Evolutionary conservation across 208 protist genomes (phyloP).

Genomic region (Phytomonas francai): DNA sequence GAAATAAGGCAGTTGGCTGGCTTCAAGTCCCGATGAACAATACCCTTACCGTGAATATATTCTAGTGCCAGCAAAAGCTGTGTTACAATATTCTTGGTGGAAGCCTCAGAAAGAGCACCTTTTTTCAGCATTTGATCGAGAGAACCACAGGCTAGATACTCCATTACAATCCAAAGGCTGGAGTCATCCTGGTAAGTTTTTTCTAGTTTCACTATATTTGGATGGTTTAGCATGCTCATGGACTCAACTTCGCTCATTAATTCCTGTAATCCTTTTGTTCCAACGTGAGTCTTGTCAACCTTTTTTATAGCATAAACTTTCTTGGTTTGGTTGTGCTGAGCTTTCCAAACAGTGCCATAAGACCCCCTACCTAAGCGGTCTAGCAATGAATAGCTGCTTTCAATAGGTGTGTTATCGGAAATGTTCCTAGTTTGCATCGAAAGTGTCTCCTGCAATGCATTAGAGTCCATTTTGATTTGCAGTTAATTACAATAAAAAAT

Average conservation of each 20-base stretch:
- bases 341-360: slow-evolving; percentile 79
- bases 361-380: slow-evolving; percentile 76
- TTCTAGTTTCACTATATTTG: slow-evolving; percentile 86
- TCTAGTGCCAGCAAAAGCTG: slow-evolving; percentile 81
- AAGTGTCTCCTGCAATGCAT: slow-evolving; percentile 63
- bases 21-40: slow-evolving; percentile 90
- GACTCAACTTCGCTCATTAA: slow-evolving; percentile 88
- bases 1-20: slow-evolving; percentile 86
- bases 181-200: slow-evolving; percentile 75
- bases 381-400: slow-evolving; percentile 42
- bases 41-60: slow-evolving; percentile 86
- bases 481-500: slow-evolving; percentile 5
- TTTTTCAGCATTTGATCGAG: slow-evolving; percentile 40
- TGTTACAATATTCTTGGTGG: slow-evolving; percentile 53
- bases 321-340: slow-evolving; percentile 26
- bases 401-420: slow-evolving; percentile 18
- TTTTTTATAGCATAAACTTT: slow-evolving; percentile 72
- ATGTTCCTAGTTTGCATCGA: slow-evolving; percentile 11
- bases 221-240: slow-evolving; percentile 86
- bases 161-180: slow-evolving; percentile 88
- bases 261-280: slow-evolving; percentile 50
- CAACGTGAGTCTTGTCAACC: slow-evolving; percentile 67
- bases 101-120: slow-evolving; percentile 32
- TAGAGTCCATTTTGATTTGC: slow-evolving; percentile 52
- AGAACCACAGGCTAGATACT: slow-evolving; percentile 78